phyloP scores from a whole-genome alignment of 768 basidiomycete species.

The Trametes cinnabarina region DNA sequence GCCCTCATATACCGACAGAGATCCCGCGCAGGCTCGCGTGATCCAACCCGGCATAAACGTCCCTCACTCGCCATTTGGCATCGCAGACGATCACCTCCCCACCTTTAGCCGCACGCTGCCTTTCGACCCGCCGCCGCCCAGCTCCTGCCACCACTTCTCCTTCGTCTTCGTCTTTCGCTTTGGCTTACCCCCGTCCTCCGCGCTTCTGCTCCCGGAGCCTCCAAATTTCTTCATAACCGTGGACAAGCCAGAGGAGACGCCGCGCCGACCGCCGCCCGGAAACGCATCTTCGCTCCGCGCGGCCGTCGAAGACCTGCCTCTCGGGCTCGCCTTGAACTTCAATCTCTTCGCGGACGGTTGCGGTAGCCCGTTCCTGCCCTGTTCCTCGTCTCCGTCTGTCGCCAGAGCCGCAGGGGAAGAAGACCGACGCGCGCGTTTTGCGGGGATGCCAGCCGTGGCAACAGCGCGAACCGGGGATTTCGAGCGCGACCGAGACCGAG shows the following conservation, averaged over 20 bases:
- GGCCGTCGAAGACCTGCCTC: not conserved
- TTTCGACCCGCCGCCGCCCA: conserved; percentile 14
- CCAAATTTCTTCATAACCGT: conserved; percentile 41
- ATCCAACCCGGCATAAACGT: no score
- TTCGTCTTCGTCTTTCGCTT: conserved; percentile 7
- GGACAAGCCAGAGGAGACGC: conserved; percentile 62
- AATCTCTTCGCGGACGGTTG: not conserved
- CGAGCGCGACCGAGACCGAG: not conserved
- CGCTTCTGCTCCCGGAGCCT: not conserved
- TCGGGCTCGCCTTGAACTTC: not conserved
- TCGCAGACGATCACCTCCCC: not conserved
- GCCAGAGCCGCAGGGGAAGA: not conserved
- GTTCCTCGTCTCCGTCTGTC: not conserved
- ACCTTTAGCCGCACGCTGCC: not conserved
- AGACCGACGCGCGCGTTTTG: not conserved
- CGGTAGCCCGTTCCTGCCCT: not conserved
- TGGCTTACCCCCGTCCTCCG: not conserved
- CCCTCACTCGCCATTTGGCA: no score
- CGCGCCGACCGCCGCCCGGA: conserved; percentile 57
- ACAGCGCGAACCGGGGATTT: conserved; percentile 18
- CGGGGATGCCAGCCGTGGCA: not conserved
- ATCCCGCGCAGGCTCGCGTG: no score
- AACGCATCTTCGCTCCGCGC: conserved; percentile 22
- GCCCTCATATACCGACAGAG: no score
- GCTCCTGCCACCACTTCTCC: conserved; percentile 24